A percentile compares a stretch with the other conserved stretches of the same genome.
These are phyloP conservation scores for Penicillium glabrum DNA, from an alignment of 2,329 filamentous ascomycete genomes.

Conservation along the genomic window DNA sequence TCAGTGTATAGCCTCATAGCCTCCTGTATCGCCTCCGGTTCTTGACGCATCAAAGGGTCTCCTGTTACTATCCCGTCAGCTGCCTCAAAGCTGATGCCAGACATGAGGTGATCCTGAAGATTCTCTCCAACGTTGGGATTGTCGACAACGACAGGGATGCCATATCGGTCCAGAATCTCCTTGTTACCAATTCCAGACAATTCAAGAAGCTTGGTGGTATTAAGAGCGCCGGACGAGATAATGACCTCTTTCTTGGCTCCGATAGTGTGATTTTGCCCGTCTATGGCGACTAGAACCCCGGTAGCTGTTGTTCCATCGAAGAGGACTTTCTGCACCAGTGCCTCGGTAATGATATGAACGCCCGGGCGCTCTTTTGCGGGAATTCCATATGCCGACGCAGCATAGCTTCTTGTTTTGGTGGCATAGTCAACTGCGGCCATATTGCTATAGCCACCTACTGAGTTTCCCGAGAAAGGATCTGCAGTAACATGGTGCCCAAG, in stretches of 20 bases:
- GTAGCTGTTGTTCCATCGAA: background rate
- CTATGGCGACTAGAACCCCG: background rate
- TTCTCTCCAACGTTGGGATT: conserved; percentile 2
- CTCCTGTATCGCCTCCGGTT: conserved; percentile 48
- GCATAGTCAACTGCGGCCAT: conserved; percentile 23
- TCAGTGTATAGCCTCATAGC: conserved; percentile 22
- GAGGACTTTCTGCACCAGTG: background rate
- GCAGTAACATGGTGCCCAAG: conserved; percentile 1
- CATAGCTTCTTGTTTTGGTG: conserved; percentile 5
- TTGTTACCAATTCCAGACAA: conserved; percentile 1
- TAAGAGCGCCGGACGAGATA: background rate
- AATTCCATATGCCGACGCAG: background rate
- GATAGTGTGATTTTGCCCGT: background rate
- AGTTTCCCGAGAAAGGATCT: conserved; percentile 9
- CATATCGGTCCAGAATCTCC: background rate
- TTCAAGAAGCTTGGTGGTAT: conserved; percentile 5
- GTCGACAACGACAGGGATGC: background rate
- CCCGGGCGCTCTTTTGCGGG: background rate
- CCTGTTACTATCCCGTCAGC: background rate
- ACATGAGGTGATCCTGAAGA: conserved; percentile 1
- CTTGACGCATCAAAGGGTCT: conserved; percentile 18
- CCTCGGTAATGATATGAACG: background rate
- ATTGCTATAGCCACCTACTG: conserved; percentile 37
- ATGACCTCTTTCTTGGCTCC: background rate
- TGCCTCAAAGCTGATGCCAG: conserved; percentile 24